phyloP scores from a whole-genome alignment of 2,329 filamentous ascomycete species.

The Mycogone perniciosa region DNA sequence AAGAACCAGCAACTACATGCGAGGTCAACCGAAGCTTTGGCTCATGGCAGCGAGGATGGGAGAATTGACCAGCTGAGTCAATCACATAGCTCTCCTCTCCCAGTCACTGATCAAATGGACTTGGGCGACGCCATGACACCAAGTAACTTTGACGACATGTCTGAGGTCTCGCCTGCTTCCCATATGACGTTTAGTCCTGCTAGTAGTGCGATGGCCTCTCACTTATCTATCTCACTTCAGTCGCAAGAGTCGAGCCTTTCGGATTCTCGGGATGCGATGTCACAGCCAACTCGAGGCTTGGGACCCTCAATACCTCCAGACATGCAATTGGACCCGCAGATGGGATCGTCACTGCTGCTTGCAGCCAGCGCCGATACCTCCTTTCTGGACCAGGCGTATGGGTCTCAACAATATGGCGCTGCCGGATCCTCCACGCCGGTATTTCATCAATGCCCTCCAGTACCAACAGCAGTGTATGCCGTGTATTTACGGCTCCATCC shows the following conservation, averaged over 20 bases:
- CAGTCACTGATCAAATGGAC: constrained; percentile 13
- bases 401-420: constrained; percentile 23
- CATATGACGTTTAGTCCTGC: constrained; percentile 21
- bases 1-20: constrained; percentile 4
- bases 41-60: constrained; percentile 6
- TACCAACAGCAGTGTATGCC: constrained; percentile 35
- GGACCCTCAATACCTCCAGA: constrained; percentile 18
- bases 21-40: background rate
- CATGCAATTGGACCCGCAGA: constrained; percentile 29
- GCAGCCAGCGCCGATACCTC: constrained; percentile 31
- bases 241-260: constrained; percentile 17
- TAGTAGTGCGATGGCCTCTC: constrained; percentile 15
- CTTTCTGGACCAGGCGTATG: constrained; percentile 29
- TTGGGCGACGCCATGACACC: constrained; percentile 17
- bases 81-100: constrained; percentile 11
- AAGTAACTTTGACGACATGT: constrained; percentile 19
- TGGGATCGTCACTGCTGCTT: constrained; percentile 34
- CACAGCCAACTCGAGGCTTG: constrained; percentile 21
- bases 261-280: constrained; percentile 14
- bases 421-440: constrained; percentile 19
- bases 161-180: constrained; percentile 18
- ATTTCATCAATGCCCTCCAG: constrained; percentile 19
- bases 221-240: constrained; percentile 19
- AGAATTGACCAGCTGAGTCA: constrained; percentile 14
- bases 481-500: constrained; percentile 66